Percentiles rank a stretch among this genome's conserved stretches.
phyloP scores from a whole-genome alignment of 164 flowering plant species.

The Nelumbo lutea region DNA sequence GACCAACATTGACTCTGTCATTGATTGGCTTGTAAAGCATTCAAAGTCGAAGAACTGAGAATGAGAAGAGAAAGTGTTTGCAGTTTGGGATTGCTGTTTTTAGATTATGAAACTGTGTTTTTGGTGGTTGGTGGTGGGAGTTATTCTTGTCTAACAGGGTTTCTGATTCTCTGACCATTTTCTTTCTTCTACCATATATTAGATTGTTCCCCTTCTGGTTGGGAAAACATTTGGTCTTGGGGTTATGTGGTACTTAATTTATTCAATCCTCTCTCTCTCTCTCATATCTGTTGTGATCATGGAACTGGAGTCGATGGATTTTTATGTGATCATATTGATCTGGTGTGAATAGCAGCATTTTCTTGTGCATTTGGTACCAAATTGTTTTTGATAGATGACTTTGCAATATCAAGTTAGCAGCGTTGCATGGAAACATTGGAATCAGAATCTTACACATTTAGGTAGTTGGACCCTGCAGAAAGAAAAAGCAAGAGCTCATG shows the following conservation, averaged over 20 bases:
- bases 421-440: too few species aligned
- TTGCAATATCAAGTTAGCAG: too few species aligned
- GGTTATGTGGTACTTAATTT: not conserved
- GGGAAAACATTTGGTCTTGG: not conserved
- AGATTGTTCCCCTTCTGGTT: slow-evolving; percentile 1
- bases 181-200: not conserved
- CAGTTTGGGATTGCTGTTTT: slow-evolving; percentile 1
- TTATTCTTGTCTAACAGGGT: slow-evolving; percentile 6
- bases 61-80: not conserved
- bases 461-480: too few species aligned
- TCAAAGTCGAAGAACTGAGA: slow-evolving; percentile 49
- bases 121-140: slow-evolving; percentile 9
- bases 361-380: not conserved
- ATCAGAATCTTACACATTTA: too few species aligned
- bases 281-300: not conserved
- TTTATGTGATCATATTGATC: slow-evolving; percentile 4
- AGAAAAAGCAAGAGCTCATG: too few species aligned
- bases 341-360: not conserved
- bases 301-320: not conserved
- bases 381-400: too few species aligned
- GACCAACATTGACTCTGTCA: slow-evolving; percentile 48
- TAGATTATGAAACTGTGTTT: not conserved
- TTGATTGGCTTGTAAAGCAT: slow-evolving; percentile 60
- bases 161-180: slow-evolving; percentile 14
- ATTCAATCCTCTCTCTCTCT: too few species aligned